Evolutionary conservation across 2,329 filamentous ascomycete genomes (phyloP), one percentile per base, ranked within the genome.

Genomic region (Xylariaceae sp.): DNA sequence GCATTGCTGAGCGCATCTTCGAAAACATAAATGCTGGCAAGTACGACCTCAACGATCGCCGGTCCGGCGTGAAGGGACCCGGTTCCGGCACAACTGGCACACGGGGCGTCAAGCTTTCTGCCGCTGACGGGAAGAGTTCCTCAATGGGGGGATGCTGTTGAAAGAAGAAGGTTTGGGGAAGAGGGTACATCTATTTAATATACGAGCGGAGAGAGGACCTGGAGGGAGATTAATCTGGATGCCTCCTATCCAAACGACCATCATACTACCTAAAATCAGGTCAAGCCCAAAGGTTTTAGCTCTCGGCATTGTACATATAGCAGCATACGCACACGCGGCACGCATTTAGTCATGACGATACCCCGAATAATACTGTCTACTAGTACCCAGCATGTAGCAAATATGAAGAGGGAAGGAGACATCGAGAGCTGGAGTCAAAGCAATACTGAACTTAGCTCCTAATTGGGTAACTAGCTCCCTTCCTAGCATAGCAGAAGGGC

Each of bases 21-120:
- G 87, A 94, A 73, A 98, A 98, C 70, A 97, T 99, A 61, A 92
- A 97, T 78, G 91, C 91, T 1, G 95, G 95, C 9, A 91, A 87
- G 72, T 98, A 98, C 73, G 93, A 99, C 76, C 78, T 98, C 65
- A 96, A 96, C 71, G 94, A 98, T 74, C 84, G 94, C 70, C 85
- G 93, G 71, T 94, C 90, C 60, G 95, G 95, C 23, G 93, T 99
- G 60, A 98, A 97, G 76, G 87, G 88, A 51, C 75, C 87, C 64
- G 75, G 83, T 62, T 72, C 86, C 66, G 73, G 80, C 65, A 73
- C 78, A 62, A 73, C 49, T 75, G 73, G 70, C n/a, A 17, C 45
- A 16, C 60, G 74, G 61, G 75, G 80, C 58, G 76, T 86, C 14
- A 81, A 77, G 62, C 64, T 87, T 44, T 69, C 74, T 2, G 65